Conservation (phyloP, 768 basidiomycete genomes). For the Tulasnella sp. region DNA sequence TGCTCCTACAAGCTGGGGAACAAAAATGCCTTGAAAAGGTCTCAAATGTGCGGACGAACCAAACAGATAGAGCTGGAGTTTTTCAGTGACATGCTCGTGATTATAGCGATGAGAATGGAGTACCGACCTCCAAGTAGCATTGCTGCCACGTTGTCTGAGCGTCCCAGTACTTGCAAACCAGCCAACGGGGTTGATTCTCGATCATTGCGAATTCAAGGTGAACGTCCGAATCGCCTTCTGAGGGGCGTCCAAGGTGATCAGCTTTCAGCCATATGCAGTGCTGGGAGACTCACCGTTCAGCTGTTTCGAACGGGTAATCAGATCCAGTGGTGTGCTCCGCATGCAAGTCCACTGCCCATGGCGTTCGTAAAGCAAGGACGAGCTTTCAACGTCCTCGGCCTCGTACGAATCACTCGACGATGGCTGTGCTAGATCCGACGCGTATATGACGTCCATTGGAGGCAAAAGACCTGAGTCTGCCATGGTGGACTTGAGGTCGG, state of each 20-base stretch:
- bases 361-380: neutral
- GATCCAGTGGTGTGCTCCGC: neutral
- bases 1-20: conserved; percentile 9
- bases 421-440: neutral
- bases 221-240: neutral
- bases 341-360: conserved; percentile 3
- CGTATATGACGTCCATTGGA: conserved; percentile 5
- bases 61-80: neutral
- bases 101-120: neutral
- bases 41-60: neutral
- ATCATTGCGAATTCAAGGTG: neutral
- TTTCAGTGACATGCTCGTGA: neutral
- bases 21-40: neutral
- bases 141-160: neutral
- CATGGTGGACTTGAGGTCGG: neutral
- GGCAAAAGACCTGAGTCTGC: neutral
- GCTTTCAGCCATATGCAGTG: neutral
- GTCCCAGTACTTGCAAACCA: conserved; percentile 10
- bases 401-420: neutral
- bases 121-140: conserved; percentile 8
- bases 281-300: neutral
- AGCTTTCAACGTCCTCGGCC: neutral
- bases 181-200: neutral
- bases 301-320: neutral
- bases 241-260: neutral